Evolutionary conservation across 331 rosid genomes (phyloP), one percentile per base, ranked within the genome.

Genomic region (Pyrus hybrid): DNA sequence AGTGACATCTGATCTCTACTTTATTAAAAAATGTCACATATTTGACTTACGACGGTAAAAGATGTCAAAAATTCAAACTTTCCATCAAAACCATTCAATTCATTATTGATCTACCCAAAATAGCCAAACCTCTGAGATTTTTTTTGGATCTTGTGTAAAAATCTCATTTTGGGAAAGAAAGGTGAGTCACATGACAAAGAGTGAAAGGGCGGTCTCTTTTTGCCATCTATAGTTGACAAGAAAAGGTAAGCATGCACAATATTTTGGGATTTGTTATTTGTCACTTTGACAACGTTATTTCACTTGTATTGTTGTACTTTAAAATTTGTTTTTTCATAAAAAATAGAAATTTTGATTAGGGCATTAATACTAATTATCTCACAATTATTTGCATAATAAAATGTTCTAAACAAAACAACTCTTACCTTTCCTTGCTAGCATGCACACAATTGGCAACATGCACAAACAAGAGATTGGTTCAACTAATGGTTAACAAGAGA

Each of bases 11-110:
- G 7, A 49, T 49, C n/a, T 47, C 3, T 49, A 49, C n/a, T 2
- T 49, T 2, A 0, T 49, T 16, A 6, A 49, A 17, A 0, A 49
- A 49, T 49, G 4, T 49, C 1, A 5, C 56, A 16, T 0, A 49
- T 49, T 49, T 3, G 3, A 49, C 56, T 49, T 0, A 16, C 1
- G 56, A 49, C 0, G 3, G 0, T 5, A 16, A 2, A 49, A 0
- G 0, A 49, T 16, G n/a, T 49, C 3, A 49, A 49, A 49, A 49
- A 49, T 16, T 49, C n/a, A 14, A 49, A 49, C 8, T 16, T 49
- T 49, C 56, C 56, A 49, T 49, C 56, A 49, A 43, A 12, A 10
- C 29, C 64, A 60, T 25, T 13, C 56, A 16, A 57, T 60, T 12
- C 28, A 60, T 21, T 37, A 37, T 37, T 37, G 45, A 37, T 37